Evolutionary conservation across 2,329 filamentous ascomycete species (phyloP), one percentile per base, ranked within the genome.

Genomic region (Xylariaceae sp.): DNA sequence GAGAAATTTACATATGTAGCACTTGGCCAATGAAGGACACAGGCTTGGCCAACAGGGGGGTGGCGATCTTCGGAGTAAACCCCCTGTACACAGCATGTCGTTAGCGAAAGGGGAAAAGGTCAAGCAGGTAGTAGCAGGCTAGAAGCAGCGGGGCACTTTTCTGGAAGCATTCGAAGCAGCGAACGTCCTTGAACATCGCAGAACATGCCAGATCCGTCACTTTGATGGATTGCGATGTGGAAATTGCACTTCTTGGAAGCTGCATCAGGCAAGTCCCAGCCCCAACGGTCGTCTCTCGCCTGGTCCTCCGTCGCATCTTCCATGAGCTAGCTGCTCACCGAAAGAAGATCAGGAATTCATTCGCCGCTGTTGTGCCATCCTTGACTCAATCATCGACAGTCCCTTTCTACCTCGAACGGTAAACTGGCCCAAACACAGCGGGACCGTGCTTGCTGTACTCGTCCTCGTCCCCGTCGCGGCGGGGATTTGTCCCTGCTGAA

Each of bases 211-310:
- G 22, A 26, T 26, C 22, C 11, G 22, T 26, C 22, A 11, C 22
- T 6, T 26, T 6, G 22, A 26, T 26, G 22, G 22, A 26, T 11
- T 6, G 22, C 22, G 22, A 26, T 6, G 30, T 32, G 30, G 6
- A 32, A 32, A 32, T 6, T 32, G 30, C 30, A n/a, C 30, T n/a
- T 26, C 11, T 6, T 6, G 6, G 16, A 32, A 6, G 13, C 16
- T n/a, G 45, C 43, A 53, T 45, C 45, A 51, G 52, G 52, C 47
- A 54, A 54, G 50, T 54, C 48, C 42, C 22, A 26, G 22, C 53
- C 48, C 42, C 22, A 26, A 11, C 41, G 39, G 35, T 35, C 44
- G 43, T 47, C 41, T 51, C 43, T 43, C 36, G 18, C 28, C 26
- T 9, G 26, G n/a, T 29, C n/a, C 9, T 29, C 26, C 9, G 26